Evolutionary conservation across 352 stramenopile species (phyloP).

Genomic region (Globisporangium canariense): DNA sequence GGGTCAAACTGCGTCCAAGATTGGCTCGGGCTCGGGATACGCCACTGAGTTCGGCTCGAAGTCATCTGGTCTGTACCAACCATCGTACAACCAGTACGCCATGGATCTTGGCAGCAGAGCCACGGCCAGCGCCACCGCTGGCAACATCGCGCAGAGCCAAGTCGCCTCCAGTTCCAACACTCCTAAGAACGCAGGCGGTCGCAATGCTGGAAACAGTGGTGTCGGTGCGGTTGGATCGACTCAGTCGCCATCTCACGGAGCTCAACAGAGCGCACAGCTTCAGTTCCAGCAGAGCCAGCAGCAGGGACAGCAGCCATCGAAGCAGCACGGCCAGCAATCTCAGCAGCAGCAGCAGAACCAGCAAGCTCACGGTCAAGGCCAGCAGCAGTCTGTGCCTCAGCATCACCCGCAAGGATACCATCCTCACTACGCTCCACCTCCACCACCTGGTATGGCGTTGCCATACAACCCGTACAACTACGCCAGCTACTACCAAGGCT

Average conservation of each 20-base stretch:
- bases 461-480: conserved; percentile 90
- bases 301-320: conserved; percentile 21
- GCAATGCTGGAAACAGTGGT: conserved; percentile 15
- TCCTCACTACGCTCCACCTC: conserved; percentile 75
- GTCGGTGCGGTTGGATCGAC: conserved; percentile 22
- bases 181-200: conserved; percentile 42
- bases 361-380: conserved; percentile 18
- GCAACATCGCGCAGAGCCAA: conserved; percentile 31
- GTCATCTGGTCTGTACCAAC: conserved; percentile 64
- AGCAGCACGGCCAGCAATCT: conserved; percentile 21
- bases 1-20: conserved; percentile 44
- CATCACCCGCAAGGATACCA: conserved; percentile 82
- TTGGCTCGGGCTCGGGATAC: conserved; percentile 50
- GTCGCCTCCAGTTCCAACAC: conserved; percentile 45
- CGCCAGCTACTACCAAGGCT: conserved; percentile 80
- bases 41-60: conserved; percentile 49
- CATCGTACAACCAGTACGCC: conserved; percentile 78
- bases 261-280: conserved; percentile 35
- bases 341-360: conserved; percentile 15
- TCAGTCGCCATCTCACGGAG: conserved; percentile 58
- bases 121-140: conserved; percentile 16
- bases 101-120: conserved; percentile 63
- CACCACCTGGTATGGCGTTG: conserved; percentile 83
- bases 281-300: conserved; percentile 40
- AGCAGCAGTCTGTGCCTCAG: conserved; percentile 48